Evolutionary conservation across 2,329 filamentous ascomycete species (phyloP), one percentile per base, ranked within the genome.

Genomic region (Cladophialophora immunda): DNA sequence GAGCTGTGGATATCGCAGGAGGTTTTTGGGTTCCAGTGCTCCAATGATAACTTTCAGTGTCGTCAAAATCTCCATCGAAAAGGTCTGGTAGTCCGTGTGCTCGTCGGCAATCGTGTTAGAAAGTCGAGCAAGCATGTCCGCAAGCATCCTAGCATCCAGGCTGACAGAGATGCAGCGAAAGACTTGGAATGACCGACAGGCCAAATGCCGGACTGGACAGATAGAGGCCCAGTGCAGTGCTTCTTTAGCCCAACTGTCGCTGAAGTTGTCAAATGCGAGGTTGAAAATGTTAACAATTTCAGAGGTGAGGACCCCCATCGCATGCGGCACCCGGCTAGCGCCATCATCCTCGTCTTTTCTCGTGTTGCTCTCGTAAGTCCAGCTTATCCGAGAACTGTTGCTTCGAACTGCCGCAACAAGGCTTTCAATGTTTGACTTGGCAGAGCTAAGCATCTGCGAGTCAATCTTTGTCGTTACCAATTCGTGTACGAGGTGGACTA

Each of bases 51-150:
- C 93, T 75, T 96, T 94, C 59, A 99, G 79, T 0, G 96, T 99
- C 0, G 94, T 97, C 61, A 99, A 80, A 65, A 99, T 98, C 76
- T 99, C 96, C 90, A 98, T 94, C 0, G 95, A 96, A 75, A 99
- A 99, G 0, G 93, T 94, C 75, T 97, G 93, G 62, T 97, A 97
- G 79, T 98, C 94, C 0, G 89, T 87, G 74, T 97, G 93, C 72
- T 97, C 93, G 71, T 98, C 94, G 0, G 96, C 94, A 73, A 99
- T 95, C 0, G 95, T 99, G 77, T 98, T 99, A 1, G 94, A 98
- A 34, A 99, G 84, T 55, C 96, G 87, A 13, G 92, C 94, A 25
- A 99, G 87, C 93, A 99, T 99, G 75, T 99, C 95, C 1, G 93
- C 93, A 17, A 99, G 86, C 94, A 98, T 99, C 65, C 89, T 85